Base-by-base conservation (phyloP, 2,329 filamentous ascomycete species). In the Aspergillus sp. region DNA sequence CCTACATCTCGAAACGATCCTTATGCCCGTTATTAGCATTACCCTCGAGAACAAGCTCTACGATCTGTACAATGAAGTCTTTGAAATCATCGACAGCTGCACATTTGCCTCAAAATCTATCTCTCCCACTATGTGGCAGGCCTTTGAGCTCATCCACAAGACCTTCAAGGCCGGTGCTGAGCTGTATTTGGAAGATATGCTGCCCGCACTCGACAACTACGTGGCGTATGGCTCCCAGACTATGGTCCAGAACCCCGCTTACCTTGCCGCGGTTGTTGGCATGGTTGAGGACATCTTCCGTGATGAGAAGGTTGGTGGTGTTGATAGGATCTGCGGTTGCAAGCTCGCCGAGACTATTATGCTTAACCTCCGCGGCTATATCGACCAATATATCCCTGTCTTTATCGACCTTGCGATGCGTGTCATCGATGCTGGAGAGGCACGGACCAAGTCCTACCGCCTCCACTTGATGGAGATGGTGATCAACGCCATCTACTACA, bases 381-480 rank as follows among this genome's bases (percentile, higher is more conserved):
- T 96, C 61, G 93, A 98, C 75, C 87, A 89, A 70, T 93, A 91
- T 70, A 86, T 98, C 37, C 87, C 90, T 17, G 89, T 91, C 58
- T 98, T 99, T 75, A 88, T 98, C 65, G 86, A 86, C 65, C 87
- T 98, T 75, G 89, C 91, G 30, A 98, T 98, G 92, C 83, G 79
- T 47, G 88, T 93, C 39, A 83, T 99, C 20, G 71, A 75, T 53
- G 86, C 83, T 51, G 84, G 89, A 44, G 90, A 96, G 64, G 81
- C 90, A 51, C 93, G 92, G 77, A 88, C 96, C 66, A 97, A 96
- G 81, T 93, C 91, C 3, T 96, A 97, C 75, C 89, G 91, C 68
- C 93, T 98, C 54, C 93, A 99, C 74, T 79, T 99, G 45, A 96
- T 99, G 90, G 95, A 99, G 79, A 96, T 99, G 87, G 87, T 99